These are phyloP conservation scores for Cyathus olla DNA, from an alignment of 1,284 basidiomycete genomes.

Conservation along the genomic window DNA sequence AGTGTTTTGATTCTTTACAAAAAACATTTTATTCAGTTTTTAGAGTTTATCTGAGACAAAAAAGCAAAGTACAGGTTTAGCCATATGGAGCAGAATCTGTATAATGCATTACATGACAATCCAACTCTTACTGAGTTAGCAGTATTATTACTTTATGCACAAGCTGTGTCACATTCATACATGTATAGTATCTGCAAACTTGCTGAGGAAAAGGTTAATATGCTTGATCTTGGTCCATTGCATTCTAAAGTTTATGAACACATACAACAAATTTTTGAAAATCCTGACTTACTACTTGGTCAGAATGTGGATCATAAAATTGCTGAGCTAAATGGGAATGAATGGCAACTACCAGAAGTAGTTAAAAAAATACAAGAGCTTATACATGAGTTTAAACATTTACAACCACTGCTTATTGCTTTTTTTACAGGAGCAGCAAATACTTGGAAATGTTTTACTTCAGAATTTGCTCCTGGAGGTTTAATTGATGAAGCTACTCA, in stretches of 20 bases:
- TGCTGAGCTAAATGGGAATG: conserved; percentile 24
- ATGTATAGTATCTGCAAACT: conserved; percentile 28
- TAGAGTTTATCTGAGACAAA: conserved; percentile 29
- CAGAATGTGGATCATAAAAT: conserved; percentile 8
- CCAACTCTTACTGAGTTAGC: conserved; percentile 44
- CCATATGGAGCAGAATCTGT: conserved; percentile 42
- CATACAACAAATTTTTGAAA: conserved; percentile 22
- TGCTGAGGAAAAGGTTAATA: conserved; percentile 18
- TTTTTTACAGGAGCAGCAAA: conserved; percentile 37
- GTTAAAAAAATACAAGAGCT: conserved; percentile 14
- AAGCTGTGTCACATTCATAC: conserved; percentile 40
- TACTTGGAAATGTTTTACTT: conserved; percentile 43
- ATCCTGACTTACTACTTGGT: conserved; percentile 29
- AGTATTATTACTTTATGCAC: conserved; percentile 39
- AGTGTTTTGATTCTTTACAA: conserved; percentile 28
- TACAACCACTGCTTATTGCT: conserved; percentile 21
- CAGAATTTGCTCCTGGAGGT: conserved; percentile 44
- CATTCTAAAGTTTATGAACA: conserved; percentile 21
- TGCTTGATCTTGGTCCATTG: conserved; percentile 33
- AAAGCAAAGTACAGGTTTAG: conserved; percentile 28
- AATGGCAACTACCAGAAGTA: conserved; percentile 23
- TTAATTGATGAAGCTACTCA: conserved; percentile 40
- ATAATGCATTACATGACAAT: conserved; percentile 34
- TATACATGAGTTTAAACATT: conserved; percentile 24
- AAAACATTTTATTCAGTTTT: conserved; percentile 30